A percentile compares a stretch with the other conserved stretches of the same genome.
phyloP scores from a whole-genome alignment of 139 green algal genomes.

The Chlorella sp. region DNA sequence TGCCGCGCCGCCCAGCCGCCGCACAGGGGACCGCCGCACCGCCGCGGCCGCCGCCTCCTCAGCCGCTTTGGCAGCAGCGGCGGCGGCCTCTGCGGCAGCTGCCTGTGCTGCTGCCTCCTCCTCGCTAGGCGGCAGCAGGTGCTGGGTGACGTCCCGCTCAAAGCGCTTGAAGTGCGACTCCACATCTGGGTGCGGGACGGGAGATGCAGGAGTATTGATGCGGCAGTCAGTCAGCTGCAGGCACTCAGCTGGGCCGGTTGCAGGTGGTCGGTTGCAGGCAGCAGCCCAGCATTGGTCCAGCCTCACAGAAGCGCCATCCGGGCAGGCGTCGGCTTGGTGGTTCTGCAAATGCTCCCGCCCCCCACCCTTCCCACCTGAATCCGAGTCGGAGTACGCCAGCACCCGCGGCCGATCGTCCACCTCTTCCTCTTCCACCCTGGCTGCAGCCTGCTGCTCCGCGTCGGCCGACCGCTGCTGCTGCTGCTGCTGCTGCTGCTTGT shows the following conservation, averaged over 20 bases:
- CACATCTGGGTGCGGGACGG: constrained; percentile 22
- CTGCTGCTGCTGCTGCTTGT: not conserved
- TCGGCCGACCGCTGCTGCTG: not conserved
- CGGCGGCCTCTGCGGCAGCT: not conserved
- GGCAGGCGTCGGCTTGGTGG: no score
- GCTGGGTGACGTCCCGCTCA: constrained; percentile 28
- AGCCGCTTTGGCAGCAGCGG: constrained; percentile 14
- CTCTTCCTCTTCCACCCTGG: not conserved
- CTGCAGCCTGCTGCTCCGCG: not conserved
- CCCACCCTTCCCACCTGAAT: not conserved
- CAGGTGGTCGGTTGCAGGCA: not conserved
- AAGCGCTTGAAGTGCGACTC: constrained; percentile 38
- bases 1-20: not conserved
- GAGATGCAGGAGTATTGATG: not conserved
- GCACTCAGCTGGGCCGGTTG: not conserved
- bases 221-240: not conserved
- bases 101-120: constrained; percentile 11
- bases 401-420: constrained; percentile 31
- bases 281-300: not conserved
- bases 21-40: not conserved
- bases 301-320: not conserved
- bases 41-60: not conserved
- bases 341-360: no score
- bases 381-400: constrained; percentile 45
- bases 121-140: constrained; percentile 36